phyloP scores from a whole-genome alignment of 1,139 yeast species.

The Lodderomyces elongisporus region DNA sequence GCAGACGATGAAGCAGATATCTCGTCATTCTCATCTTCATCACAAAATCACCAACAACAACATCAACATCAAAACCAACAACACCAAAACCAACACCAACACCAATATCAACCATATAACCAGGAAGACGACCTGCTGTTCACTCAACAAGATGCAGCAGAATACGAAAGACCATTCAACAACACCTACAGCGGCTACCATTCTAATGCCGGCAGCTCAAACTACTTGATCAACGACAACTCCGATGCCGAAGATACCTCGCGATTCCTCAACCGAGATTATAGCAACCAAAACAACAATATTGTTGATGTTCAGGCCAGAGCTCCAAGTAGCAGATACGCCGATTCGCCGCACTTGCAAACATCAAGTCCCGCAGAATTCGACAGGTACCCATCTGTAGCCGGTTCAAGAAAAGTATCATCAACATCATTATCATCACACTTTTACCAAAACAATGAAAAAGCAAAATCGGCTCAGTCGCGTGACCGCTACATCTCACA shows the following conservation, averaged over 20 bases:
- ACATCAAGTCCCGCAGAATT: constrained; percentile 44
- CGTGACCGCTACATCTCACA: constrained; percentile 1
- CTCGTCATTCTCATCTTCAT: constrained; percentile 19
- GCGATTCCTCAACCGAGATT: constrained; percentile 9
- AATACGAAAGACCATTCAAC: constrained; percentile 36
- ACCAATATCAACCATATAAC: constrained; percentile 4
- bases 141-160: too few species aligned
- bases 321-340: too few species aligned
- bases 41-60: constrained; percentile 20
- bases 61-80: constrained; percentile 16
- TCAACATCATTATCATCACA: constrained; percentile 38
- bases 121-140: background rate
- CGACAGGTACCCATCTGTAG: constrained; percentile 54
- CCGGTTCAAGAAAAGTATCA: constrained; percentile 45
- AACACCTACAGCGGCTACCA: constrained; percentile 41
- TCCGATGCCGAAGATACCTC: constrained; percentile 22
- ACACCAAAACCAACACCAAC: constrained; percentile 4
- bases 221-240: constrained; percentile 28
- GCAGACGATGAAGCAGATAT: constrained; percentile 19
- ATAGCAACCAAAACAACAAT: constrained; percentile 12
- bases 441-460: constrained; percentile 8
- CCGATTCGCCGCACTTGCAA: too few species aligned
- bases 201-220: constrained; percentile 38
- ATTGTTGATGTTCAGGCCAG: too few species aligned
- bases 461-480: constrained; percentile 1